These are phyloP conservation scores for Solanum piurae DNA, from an alignment of 257 asterid genomes.

Conservation along the genomic window DNA sequence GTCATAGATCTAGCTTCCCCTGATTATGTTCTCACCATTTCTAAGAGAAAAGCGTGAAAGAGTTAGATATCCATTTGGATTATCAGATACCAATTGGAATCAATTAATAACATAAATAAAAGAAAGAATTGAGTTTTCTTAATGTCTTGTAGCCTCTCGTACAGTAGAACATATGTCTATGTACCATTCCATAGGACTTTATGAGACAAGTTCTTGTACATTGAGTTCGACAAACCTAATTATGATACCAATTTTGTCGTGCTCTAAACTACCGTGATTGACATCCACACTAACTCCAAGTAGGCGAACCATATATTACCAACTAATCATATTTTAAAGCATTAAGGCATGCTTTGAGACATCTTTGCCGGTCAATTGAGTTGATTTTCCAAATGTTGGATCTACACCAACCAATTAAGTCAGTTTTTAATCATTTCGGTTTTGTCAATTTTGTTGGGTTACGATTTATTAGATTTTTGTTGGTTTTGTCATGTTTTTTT, in stretches of 20 bases:
- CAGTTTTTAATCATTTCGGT: neutral
- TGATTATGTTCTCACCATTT: too few species aligned
- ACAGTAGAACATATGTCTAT: neutral
- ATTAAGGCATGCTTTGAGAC: neutral
- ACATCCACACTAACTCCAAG: neutral
- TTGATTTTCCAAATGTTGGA: neutral
- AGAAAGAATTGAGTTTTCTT: neutral
- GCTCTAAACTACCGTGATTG: neutral
- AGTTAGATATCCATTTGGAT: neutral
- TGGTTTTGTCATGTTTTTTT: neutral
- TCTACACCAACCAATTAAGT: too few species aligned
- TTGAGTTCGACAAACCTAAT: neutral
- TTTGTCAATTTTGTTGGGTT: neutral
- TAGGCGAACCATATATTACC: neutral
- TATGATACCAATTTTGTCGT: neutral
- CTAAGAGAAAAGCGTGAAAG: too few species aligned
- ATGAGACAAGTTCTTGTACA: neutral
- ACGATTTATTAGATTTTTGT: neutral
- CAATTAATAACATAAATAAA: neutral
- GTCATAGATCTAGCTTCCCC: too few species aligned
- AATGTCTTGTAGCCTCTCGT: neutral
- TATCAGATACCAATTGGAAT: neutral
- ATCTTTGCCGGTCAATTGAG: neutral
- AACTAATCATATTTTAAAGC: neutral
- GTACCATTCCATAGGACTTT: neutral